Evolutionary conservation across 805 yeast genomes (phyloP).

Genomic region (Saturnispora diversa): DNA sequence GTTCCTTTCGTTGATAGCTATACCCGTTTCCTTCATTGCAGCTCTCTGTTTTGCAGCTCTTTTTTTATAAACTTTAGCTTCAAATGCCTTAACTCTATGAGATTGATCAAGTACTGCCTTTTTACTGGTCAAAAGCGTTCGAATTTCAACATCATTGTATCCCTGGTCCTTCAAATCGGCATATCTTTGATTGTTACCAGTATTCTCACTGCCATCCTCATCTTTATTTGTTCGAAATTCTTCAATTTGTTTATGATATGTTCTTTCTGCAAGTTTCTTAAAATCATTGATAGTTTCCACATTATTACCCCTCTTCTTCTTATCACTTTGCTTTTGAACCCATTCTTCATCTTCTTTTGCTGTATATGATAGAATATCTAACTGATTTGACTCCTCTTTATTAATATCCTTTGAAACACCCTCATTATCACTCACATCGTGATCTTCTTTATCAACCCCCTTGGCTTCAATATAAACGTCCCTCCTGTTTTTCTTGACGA

Average conservation of each 20-base stretch:
- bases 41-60: constrained; percentile 24
- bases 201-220: constrained; percentile 11
- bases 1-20: constrained; percentile 61
- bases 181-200: constrained; percentile 32
- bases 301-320: constrained; percentile 28
- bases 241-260: constrained; percentile 48
- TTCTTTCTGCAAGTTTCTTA: constrained; percentile 48
- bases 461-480: constrained; percentile 14
- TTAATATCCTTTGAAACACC: constrained; percentile 8
- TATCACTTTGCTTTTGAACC: constrained; percentile 21
- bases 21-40: constrained; percentile 30
- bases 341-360: constrained; percentile 60
- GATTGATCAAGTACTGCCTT: constrained; percentile 30
- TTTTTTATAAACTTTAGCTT: constrained; percentile 32
- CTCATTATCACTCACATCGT: neutral
- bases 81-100: constrained; percentile 28
- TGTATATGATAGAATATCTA: constrained; percentile 42
- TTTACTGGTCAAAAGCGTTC: constrained; percentile 30
- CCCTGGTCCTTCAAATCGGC: constrained; percentile 20
- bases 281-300: constrained; percentile 34
- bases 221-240: constrained; percentile 20
- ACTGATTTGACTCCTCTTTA: constrained; percentile 33
- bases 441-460: neutral
- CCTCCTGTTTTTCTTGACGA: constrained; percentile 10
- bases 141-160: constrained; percentile 20